A percentile compares a stretch with the other conserved stretches of the same genome.
Evolutionary conservation across 306 rosid species (phyloP).

Genomic region (Quercus variabilis): DNA sequence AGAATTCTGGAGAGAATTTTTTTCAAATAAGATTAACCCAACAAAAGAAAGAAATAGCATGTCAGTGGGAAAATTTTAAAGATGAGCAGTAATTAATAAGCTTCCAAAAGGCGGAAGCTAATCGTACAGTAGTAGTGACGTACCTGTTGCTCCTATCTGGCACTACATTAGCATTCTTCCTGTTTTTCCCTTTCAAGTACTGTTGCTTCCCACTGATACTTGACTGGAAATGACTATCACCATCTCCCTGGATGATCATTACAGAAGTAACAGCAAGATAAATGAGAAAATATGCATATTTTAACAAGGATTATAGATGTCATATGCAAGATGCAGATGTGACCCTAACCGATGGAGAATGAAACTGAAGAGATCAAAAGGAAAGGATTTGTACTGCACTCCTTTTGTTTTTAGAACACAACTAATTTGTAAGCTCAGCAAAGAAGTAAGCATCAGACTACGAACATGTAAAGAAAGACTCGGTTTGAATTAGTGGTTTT

Average conservation of each 20-base stretch:
- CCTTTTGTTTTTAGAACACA: background rate
- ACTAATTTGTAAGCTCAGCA: background rate
- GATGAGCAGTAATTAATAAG: slow-evolving; percentile 9
- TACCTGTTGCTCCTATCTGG: slow-evolving; percentile 56
- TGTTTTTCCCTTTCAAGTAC: slow-evolving; percentile 40
- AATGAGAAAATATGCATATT: slow-evolving; percentile 18
- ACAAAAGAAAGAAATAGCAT: background rate
- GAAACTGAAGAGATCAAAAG: background rate
- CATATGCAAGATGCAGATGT: background rate
- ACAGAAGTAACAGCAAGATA: slow-evolving; percentile 12
- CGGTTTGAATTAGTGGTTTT: background rate
- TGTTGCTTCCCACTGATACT: slow-evolving; percentile 38
- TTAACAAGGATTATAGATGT: background rate
- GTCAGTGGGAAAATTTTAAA: slow-evolving; percentile 10
- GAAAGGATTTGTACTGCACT: background rate
- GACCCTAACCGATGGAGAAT: background rate
- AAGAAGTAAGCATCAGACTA: background rate
- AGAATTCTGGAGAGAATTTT: slow-evolving; percentile 31
- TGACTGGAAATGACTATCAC: slow-evolving; percentile 34
- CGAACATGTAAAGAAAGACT: background rate
- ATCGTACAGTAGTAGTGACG: background rate
- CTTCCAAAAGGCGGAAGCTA: slow-evolving; percentile 14
- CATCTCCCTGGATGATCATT: slow-evolving; percentile 57
- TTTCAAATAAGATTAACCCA: slow-evolving; percentile 5
- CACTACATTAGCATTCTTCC: slow-evolving; percentile 39